Base-by-base conservation (phyloP, 2,329 filamentous ascomycete genomes). In the Hymenotorrendiella dingleyae region DNA sequence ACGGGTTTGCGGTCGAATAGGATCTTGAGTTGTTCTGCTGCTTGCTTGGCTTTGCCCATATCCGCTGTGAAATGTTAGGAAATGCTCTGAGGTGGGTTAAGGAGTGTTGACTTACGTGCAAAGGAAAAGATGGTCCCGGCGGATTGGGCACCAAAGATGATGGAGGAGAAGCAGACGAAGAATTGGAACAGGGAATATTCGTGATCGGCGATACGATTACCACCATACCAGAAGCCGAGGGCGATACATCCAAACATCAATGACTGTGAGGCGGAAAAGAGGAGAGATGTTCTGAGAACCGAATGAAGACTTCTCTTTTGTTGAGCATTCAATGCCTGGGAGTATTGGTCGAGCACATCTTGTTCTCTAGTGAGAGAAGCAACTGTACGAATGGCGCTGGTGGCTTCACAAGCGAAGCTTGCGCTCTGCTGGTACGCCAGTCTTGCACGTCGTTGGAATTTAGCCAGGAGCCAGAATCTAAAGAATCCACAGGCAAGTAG, bases 171-270 rank as follows among this genome's bases (percentile, higher is more conserved):
- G 57, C 86, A 89, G 35, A 95, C 72, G 67, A 96, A 97, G 73
- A 97, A 97, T 54, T 90, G 84, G 64, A 91, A 91, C 56, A 88
- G 73, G 52, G 66, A 63, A 62, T 93, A 91, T 61, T 94, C 85
- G 36, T 66, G 59, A 43, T 74, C 74, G 17, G 75, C 81, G 40
- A 95, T 83, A 23, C 93, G 69, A 0, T 74, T 84, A 21, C 87
- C 86, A 47, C 89, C 89, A 57, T 93, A 95, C 87, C 87, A 96
- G 70, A 96, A 96, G 2, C 85, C 88, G 4, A 96, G 77, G 0
- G 89, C 89, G 46, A 93, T 82, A 53, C 83, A 87, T 35, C 89
- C 71, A 67, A 94, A 94, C 47, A 86, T 78, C 45, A 94, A 69
- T 0, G 85, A 89, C 66, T 96, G 90, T 1, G 88, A 86, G 2